Conservation (phyloP, 2,329 filamentous ascomycete genomes). For the Colletotrichum magnum region DNA sequence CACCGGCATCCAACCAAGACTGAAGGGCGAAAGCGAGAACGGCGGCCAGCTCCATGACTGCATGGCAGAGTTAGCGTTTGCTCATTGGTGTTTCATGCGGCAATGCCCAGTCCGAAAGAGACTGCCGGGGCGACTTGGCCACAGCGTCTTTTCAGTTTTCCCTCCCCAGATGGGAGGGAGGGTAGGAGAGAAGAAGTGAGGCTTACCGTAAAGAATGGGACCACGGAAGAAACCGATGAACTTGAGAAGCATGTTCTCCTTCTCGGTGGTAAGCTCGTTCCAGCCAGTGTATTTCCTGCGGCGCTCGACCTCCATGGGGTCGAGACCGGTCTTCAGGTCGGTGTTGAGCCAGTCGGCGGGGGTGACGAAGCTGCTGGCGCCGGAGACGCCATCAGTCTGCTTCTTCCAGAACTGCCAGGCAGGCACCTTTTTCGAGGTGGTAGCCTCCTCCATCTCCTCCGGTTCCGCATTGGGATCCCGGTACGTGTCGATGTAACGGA, state of each 20-base stretch:
- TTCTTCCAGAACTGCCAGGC: constrained; percentile 56
- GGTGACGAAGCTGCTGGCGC: constrained; percentile 56
- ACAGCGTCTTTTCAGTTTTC: not conserved
- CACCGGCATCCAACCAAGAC: constrained; percentile 81
- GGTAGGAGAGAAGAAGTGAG: not conserved
- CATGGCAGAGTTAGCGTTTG: constrained; percentile 36
- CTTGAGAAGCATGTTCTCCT: constrained; percentile 82
- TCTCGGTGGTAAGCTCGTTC: constrained; percentile 81
- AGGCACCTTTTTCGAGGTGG: constrained; percentile 46
- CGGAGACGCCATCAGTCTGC: constrained; percentile 43
- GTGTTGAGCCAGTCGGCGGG: constrained; percentile 80
- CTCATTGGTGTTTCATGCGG: constrained; percentile 29
- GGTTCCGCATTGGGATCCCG: constrained; percentile 51
- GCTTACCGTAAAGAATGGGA: constrained; percentile 82
- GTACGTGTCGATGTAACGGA: constrained; percentile 55
- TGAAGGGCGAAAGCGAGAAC: constrained; percentile 80
- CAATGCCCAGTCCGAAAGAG: constrained; percentile 28
- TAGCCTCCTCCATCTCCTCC: constrained; percentile 48
- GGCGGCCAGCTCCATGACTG: constrained; percentile 83
- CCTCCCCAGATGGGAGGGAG: not conserved
- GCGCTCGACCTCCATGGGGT: constrained; percentile 69
- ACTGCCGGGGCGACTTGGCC: not conserved
- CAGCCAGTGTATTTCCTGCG: constrained; percentile 77
- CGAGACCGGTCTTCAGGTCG: constrained; percentile 76
- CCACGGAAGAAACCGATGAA: constrained; percentile 83